A percentile compares a stretch with the other conserved stretches of the same genome.
These are phyloP conservation scores for Leccinum incarnatum DNA, from an alignment of 768 basidiomycete genomes.

Conservation along the genomic window DNA sequence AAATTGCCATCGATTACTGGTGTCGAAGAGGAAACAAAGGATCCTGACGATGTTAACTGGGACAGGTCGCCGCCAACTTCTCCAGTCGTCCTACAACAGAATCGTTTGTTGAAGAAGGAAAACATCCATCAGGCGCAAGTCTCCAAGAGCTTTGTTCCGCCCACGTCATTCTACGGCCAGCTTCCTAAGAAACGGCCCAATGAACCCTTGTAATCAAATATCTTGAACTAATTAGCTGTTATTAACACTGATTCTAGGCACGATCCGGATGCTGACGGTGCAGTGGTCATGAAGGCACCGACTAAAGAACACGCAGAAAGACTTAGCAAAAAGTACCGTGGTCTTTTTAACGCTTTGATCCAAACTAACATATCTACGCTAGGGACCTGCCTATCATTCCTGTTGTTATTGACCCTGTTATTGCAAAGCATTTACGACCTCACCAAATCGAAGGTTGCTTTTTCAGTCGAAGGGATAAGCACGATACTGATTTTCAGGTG, in stretches of 20 bases:
- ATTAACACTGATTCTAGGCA: slow-evolving; percentile 44
- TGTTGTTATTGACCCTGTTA: slow-evolving; percentile 89
- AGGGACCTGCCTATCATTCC: slow-evolving; percentile 67
- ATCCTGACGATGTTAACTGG: slow-evolving; percentile 16
- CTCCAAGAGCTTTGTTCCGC: slow-evolving; percentile 42
- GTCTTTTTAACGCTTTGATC: slow-evolving; percentile 5
- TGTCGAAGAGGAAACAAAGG: slow-evolving; percentile 27
- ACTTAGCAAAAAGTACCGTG: slow-evolving; percentile 65
- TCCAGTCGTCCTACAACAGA: slow-evolving; percentile 2
- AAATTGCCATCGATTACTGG: slow-evolving; percentile 50
- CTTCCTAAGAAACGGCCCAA: slow-evolving; percentile 29
- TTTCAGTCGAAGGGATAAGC: background rate
- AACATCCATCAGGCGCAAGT: slow-evolving; percentile 17
- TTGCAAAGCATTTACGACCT: slow-evolving; percentile 71
- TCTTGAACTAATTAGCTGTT: background rate
- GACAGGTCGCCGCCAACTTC: slow-evolving; percentile 17
- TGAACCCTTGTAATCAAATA: slow-evolving; percentile 19
- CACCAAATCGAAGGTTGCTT: slow-evolving; percentile 84
- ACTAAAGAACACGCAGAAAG: slow-evolving; percentile 60
- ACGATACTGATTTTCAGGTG: slow-evolving; percentile 41
- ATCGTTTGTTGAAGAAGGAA: slow-evolving; percentile 16
- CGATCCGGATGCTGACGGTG: slow-evolving; percentile 72
- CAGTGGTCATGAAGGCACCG: slow-evolving; percentile 84
- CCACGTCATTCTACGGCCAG: slow-evolving; percentile 63
- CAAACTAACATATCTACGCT: slow-evolving; percentile 2